A percentile compares a stretch with the other conserved stretches of the same genome.
These are phyloP conservation scores for Rubia balearica DNA, from an alignment of 305 asterid genomes.

Conservation along the genomic window DNA sequence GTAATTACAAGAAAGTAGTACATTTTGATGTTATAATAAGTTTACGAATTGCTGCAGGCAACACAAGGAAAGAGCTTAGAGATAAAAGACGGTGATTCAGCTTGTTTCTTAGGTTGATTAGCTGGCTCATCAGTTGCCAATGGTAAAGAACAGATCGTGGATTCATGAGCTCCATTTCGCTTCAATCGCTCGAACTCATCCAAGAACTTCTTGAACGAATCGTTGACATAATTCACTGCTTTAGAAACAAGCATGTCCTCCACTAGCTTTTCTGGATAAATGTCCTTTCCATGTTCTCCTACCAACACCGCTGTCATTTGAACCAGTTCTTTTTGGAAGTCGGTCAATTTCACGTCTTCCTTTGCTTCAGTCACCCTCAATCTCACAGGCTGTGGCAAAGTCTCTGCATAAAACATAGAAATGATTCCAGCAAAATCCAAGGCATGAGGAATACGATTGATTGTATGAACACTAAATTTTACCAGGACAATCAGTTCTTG, in stretches of 20 bases:
- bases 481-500: slow-evolving; percentile 78
- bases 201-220: slow-evolving; percentile 42
- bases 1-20: neutral
- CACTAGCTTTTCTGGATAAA: slow-evolving; percentile 32
- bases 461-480: neutral
- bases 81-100: slow-evolving; percentile 30
- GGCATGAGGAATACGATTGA: neutral
- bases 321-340: slow-evolving; percentile 55
- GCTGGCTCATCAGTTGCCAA: neutral
- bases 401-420: slow-evolving; percentile 23
- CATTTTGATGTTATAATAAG: neutral
- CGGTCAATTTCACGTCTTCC: slow-evolving; percentile 38
- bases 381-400: slow-evolving; percentile 36
- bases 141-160: slow-evolving; percentile 31
- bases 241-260: slow-evolving; percentile 39
- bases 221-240: slow-evolving; percentile 39
- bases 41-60: slow-evolving; percentile 26
- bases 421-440: no score
- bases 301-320: slow-evolving; percentile 42
- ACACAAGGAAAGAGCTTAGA: slow-evolving; percentile 44
- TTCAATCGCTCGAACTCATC: slow-evolving; percentile 41
- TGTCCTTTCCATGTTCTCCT: slow-evolving; percentile 40
- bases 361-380: slow-evolving; percentile 38
- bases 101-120: neutral
- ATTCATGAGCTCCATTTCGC: slow-evolving; percentile 33